Evolutionary conservation across 2,329 filamentous ascomycete genomes (phyloP), one percentile per base, ranked within the genome.

Genomic region (Aureobasidium pullulans): DNA sequence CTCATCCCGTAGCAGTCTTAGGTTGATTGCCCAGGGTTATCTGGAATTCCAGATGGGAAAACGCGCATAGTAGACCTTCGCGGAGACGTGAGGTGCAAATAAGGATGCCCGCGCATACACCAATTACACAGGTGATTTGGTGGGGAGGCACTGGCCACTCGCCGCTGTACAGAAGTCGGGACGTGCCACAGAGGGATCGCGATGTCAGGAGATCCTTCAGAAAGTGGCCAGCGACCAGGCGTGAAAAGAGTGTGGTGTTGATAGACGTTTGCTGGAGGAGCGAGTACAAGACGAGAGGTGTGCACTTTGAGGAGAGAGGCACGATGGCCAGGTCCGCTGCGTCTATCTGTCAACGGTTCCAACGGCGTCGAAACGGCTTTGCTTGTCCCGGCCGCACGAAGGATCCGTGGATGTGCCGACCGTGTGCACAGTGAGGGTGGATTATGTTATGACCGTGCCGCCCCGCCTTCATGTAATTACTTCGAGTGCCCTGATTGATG

Each of bases 81-180:
- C 11, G 23, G 40, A 48, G 54, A 40, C 23, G 54, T 57, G 54
- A 57, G 54, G 43, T 47, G 42, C 34, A 47, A 48, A 57, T 57
- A 47, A 57, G 34, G 54, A 57, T 32, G 16, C 34, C 42, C 34
- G n/a, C 40, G 40, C 54, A 57, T 57, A 34, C 54, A 57, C 54
- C 54, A 57, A 57, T 57, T 47, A 57, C n/a, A 40, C 52, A 46
- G 37, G 40, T 56, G 52, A 46, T 56, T 47, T 57, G 54, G 43
- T 31, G 42, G 29, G 43, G 54, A 47, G 54, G 54, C 54, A 57
- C 54, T 57, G 54, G 36, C 54, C 54, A 57, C 54, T 39, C 10
- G 54, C 44, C 23, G 42, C 54, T 57, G 42, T 48, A 39, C 34
- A 28, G 32, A 32, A 39, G 31, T 8, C 13, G 52, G 40, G 46